Evolutionary conservation across 2,329 filamentous ascomycete genomes (phyloP), one percentile per base, ranked within the genome.

Genomic region (Sclerotiophoma versabilis): DNA sequence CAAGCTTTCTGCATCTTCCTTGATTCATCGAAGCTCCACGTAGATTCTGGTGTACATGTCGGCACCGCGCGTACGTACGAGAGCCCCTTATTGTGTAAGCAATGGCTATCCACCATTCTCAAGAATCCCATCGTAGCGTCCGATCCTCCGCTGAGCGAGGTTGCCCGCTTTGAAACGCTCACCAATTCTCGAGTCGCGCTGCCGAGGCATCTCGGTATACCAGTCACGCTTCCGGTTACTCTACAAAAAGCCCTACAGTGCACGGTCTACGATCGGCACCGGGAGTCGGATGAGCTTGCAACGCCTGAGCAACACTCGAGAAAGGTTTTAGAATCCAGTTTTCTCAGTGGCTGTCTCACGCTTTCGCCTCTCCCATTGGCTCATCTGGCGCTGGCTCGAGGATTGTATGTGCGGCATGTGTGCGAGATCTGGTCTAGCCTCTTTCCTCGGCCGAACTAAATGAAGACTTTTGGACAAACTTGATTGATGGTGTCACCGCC

Each of bases 401-500:
- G 20, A 39, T 17, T 34, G 33, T 38, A 11, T 36, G 32, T 22
- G 26, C 33, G 17, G 25, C 19, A 42, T 19, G 25, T 12, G 26
- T n/a, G 23, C 39, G 15, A 9, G 26, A 39, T 39, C 11, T 19
- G 45, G 39, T 39, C 33, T 54, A 54, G 51, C 34, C 33, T 12
- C 17, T 9, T 25, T 6, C 37, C 46, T 55, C 52, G 52, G 52
- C 52, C 52, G 52, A 55, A 17, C 41, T 30, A n/a, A 15, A 29
- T 41, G 45, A 54, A 45, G 45, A 54, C 38, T 44, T 49, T 49
- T 39, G 33, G 45, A 37, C 46, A 50, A 46, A 41, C 46, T 42
- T 41, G 14, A 46, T 34, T 42, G 9, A 55, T 55, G 41, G 46
- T 55, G 52, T 55, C 52, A 55, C 50, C 34, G 36, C 25, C 33